Evolutionary conservation across 768 basidiomycete genomes (phyloP).

Genomic region (Mycena floridula): DNA sequence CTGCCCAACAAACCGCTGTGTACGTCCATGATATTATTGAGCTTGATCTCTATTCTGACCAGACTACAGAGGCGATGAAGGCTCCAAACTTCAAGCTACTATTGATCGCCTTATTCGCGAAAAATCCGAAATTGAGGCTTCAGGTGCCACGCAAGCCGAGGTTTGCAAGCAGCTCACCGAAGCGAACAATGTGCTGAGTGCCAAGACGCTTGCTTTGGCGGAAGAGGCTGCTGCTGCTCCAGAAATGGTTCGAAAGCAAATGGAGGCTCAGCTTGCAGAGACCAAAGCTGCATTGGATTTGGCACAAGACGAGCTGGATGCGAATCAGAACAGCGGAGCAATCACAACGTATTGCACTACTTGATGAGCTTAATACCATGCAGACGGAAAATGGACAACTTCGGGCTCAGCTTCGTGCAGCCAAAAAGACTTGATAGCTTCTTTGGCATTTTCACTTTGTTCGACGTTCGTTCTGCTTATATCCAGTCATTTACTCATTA

Average conservation of each 20-base stretch:
- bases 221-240: conserved; percentile 58
- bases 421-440: background rate
- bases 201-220: conserved; percentile 64
- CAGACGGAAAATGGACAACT: conserved; percentile 74
- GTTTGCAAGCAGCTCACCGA: conserved; percentile 67
- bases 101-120: conserved; percentile 56
- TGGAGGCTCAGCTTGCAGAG: conserved; percentile 61
- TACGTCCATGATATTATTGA: conserved; percentile 25
- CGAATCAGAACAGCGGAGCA: conserved; percentile 68
- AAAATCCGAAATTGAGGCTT: conserved; percentile 63
- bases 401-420: conserved; percentile 61
- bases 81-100: conserved; percentile 50
- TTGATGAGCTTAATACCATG: conserved; percentile 84
- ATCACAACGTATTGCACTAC: conserved; percentile 71
- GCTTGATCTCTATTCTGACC: conserved; percentile 9
- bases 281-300: conserved; percentile 53
- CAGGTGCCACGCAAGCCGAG: conserved; percentile 68
- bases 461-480: conserved; percentile 3
- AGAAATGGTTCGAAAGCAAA: conserved; percentile 52
- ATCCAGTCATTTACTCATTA: conserved; percentile 1
- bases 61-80: conserved; percentile 56
- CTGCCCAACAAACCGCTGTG: conserved; percentile 50
- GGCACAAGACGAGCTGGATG: conserved; percentile 64
- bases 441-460: background rate
- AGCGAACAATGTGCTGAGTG: conserved; percentile 73